Evolutionary conservation across 2,329 filamentous ascomycete genomes (phyloP), one percentile per base, ranked within the genome.

Genomic region (Aspergillus sp.): DNA sequence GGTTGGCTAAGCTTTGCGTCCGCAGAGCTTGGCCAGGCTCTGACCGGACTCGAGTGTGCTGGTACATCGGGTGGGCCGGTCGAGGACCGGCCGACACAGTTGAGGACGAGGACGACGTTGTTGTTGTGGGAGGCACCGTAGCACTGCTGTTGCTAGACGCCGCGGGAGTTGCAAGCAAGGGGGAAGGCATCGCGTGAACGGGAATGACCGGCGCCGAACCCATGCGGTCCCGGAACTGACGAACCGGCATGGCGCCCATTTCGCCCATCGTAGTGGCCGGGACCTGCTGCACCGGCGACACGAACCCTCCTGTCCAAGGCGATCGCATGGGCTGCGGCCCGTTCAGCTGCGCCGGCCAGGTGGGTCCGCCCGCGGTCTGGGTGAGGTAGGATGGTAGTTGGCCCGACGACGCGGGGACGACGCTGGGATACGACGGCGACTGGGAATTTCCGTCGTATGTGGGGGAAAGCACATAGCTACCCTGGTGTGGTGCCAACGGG

Each of bases 171-270:
- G 47, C 55, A 36, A 58, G 50, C 2, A 23, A 32, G 3, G 55
- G 38, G 2, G 57, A 53, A 13, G 68, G 17, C 54, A 71, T 48
- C 32, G 52, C 61, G 54, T 59, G 70, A 36, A 73, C 47, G 11
- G 71, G 68, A 21, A 75, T 62, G 36, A 75, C 72, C 0, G 73
- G 73, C 5, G 73, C 72, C 15, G 73, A 75, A 5, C 68, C 71
- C 36, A 76, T 60, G 4, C 73, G 73, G 47, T 75, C 71, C 57
- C 73, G 63, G 65, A 74, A 76, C 65, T 69, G 54, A 62, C 60
- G 68, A 38, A 32, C 65, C 42, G 52, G 64, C 54, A 64, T 61
- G 23, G 52, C 38, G 25, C 55, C 55, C 47, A 62, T 49, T 17
- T 70, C 69, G 17, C 68, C 64, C 11, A 42, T 60, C 3, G 67